Evolutionary conservation across 2,329 filamentous ascomycete genomes (phyloP).

Genomic region (Lomentospora prolificans): DNA sequence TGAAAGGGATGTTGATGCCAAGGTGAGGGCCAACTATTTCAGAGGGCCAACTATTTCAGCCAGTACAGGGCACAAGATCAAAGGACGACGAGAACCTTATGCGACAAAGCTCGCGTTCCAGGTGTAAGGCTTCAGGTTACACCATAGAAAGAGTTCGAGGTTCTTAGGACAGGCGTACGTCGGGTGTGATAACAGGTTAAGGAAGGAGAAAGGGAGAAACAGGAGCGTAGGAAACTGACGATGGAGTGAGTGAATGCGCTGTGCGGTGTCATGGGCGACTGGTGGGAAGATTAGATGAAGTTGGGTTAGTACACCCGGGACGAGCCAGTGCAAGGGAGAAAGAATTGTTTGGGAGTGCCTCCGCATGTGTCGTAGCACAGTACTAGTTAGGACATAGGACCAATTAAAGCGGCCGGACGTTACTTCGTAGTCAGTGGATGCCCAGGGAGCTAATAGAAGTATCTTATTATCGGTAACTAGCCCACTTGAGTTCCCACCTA

Average conservation of each 20-base stretch:
- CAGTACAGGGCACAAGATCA: no score
- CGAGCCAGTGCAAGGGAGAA: background rate
- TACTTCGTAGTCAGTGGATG: background rate
- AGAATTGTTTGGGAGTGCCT: background rate
- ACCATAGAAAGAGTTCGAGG: no score
- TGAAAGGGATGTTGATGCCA: no score
- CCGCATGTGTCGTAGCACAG: background rate
- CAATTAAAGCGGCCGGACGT: background rate
- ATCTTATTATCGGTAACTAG: background rate
- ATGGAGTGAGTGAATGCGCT: background rate
- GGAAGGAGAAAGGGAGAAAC: background rate
- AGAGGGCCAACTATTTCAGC: no score
- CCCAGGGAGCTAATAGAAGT: background rate
- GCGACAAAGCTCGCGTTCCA: no score
- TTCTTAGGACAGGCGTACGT: no score
- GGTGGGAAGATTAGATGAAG: background rate
- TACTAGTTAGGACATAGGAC: background rate
- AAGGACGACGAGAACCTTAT: no score
- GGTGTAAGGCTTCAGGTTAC: no score
- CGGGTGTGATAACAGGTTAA: background rate
- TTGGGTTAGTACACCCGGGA: slow-evolving; percentile 1
- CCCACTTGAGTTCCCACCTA: background rate
- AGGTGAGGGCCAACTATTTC: no score
- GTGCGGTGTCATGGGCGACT: background rate
- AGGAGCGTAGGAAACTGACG: background rate